phyloP scores from a whole-genome alignment of 2,329 filamentous ascomycete genomes.

The Ophiostoma sp. region DNA sequence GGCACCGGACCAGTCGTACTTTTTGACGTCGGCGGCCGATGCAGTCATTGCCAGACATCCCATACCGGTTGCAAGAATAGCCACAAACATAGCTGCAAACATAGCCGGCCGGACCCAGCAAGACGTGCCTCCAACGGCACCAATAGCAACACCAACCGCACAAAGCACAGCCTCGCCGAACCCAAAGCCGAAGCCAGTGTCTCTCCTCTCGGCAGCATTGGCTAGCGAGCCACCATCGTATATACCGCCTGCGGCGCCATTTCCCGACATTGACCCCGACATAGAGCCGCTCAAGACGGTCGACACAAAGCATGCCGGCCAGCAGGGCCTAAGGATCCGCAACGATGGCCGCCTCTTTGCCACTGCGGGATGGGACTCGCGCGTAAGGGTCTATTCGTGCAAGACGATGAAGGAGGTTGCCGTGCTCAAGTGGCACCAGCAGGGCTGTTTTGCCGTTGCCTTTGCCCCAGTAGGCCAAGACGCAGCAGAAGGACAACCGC shows the following conservation, averaged over 20 bases:
- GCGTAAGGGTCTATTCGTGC: constrained; percentile 71
- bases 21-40: constrained; percentile 79
- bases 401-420: constrained; percentile 82
- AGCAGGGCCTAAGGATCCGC: constrained; percentile 73
- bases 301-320: constrained; percentile 84
- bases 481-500: too few relatives aligned
- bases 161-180: neutral
- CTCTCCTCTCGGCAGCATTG: constrained; percentile 33
- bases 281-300: constrained; percentile 53
- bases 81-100: too few relatives aligned
- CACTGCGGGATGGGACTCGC: constrained; percentile 88
- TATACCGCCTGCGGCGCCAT: neutral
- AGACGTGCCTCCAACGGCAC: neutral
- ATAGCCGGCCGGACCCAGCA: too few relatives aligned
- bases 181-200: constrained; percentile 21
- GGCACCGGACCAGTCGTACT: constrained; percentile 48
- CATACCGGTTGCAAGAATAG: constrained; percentile 40
- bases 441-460: constrained; percentile 75
- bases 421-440: constrained; percentile 89
- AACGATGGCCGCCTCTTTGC: constrained; percentile 78
- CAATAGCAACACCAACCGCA: neutral
- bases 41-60: constrained; percentile 71
- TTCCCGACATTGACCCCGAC: constrained; percentile 26
- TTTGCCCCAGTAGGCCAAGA: constrained; percentile 51
- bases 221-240: constrained; percentile 20